Evolutionary conservation across 2,329 filamentous ascomycete species (phyloP).

Genomic region (Fonsecaea monophora): DNA sequence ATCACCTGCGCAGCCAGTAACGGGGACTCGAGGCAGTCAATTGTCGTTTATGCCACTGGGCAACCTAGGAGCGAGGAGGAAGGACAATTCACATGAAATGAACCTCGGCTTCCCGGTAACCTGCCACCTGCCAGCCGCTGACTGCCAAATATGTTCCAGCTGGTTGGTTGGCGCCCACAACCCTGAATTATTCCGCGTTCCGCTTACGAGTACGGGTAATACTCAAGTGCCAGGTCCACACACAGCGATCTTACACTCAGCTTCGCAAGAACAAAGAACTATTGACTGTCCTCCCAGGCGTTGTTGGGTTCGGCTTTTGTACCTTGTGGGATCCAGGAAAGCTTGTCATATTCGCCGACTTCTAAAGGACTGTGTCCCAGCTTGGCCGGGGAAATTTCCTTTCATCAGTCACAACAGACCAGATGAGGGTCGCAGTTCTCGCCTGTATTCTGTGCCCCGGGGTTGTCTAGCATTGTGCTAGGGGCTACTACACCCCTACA

Average conservation of each 20-base stretch:
- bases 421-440: not conserved
- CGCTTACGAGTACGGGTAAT: not conserved
- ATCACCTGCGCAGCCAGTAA: slow-evolving; percentile 17
- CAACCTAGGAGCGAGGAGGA: not conserved
- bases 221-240: not conserved
- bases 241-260: not conserved
- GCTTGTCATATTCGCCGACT: slow-evolving; percentile 5
- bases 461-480: not conserved
- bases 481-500: not conserved
- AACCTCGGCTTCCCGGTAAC: slow-evolving; percentile 15
- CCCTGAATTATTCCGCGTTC: not conserved
- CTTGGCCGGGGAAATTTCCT: not conserved
- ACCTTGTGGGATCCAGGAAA: not conserved
- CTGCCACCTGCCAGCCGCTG: not conserved
- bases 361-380: not conserved
- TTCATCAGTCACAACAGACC: not conserved
- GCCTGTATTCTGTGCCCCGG: not conserved
- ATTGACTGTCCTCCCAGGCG: not conserved
- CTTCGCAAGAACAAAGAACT: not conserved
- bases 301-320: not conserved
- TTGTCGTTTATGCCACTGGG: slow-evolving; percentile 8
- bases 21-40: not conserved
- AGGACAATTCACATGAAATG: slow-evolving; percentile 9
- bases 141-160: slow-evolving; percentile 25
- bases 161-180: slow-evolving; percentile 37